A percentile compares a stretch with the other conserved stretches of the same genome.
These are phyloP conservation scores for Adansonia gregorii DNA, from an alignment of 441 rosid species.

Conservation along the genomic window DNA sequence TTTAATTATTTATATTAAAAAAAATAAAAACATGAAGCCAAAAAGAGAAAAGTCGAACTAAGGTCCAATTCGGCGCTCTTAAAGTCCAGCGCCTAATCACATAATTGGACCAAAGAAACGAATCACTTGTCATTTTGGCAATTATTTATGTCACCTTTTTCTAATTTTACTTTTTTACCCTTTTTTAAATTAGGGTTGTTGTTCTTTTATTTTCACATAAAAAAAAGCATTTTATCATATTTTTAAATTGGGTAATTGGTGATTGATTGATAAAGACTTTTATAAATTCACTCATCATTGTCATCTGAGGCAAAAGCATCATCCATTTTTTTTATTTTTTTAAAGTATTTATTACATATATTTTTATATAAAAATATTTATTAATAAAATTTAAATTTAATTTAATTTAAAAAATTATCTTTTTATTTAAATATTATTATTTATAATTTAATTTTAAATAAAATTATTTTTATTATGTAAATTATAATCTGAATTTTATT, in stretches of 20 bases:
- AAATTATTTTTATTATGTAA: no score
- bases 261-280: neutral
- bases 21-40: neutral
- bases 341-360: neutral
- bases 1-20: no score
- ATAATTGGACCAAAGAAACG: slow-evolving; percentile 32
- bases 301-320: neutral
- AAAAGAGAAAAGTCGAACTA: slow-evolving; percentile 25
- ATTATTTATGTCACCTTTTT: slow-evolving; percentile 13
- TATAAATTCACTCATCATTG: neutral
- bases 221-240: neutral
- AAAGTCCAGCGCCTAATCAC: slow-evolving; percentile 16
- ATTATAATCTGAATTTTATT: no score
- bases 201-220: slow-evolving; percentile 2
- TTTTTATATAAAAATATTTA: neutral
- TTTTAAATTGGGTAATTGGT: neutral
- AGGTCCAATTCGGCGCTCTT: slow-evolving; percentile 31
- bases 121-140: slow-evolving; percentile 14
- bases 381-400: no score
- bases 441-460: no score
- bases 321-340: neutral
- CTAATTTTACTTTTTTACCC: slow-evolving; percentile 25
- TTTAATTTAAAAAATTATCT: no score
- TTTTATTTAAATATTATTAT: no score
- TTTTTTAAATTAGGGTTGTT: neutral